Evolutionary conservation across 768 basidiomycete species (phyloP), one percentile per base, ranked within the genome.

Genomic region (Cyclocybe cylindracea): DNA sequence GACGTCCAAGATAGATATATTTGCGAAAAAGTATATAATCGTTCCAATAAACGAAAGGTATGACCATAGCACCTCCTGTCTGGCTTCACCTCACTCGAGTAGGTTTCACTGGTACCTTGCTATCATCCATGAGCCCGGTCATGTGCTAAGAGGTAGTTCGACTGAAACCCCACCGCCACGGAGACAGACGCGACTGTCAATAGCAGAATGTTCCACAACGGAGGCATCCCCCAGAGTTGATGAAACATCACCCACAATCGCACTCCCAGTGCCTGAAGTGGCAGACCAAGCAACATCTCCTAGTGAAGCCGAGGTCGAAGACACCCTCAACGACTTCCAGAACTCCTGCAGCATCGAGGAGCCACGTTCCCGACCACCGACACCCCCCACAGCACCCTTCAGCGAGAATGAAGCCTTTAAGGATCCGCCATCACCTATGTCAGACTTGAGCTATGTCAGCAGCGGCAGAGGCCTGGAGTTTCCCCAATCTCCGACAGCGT

Each of bases 31-130:
- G 63, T 97, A 89, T 62, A 76, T 99, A 56, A 85, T 99, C 43
- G 82, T 99, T 8, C 97, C 97, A 2, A 97, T 99, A 70, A 98
- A 99, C 60, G 97, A 98, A 68, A 77, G 95, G 96, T 97, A 66
- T 10, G 39, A 33, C 18, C 46, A 19, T 2, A 5, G 34, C 36
- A 34, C 32, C 35, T 19, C 14, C 34, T 10, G 29, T 32, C 34
- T 40, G 33, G 35, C 41, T 24, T 4, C 42, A 35, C 35, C 16
- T 39, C 14, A 40, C 41, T 13, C 43, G 50, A 48, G 38, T 57
- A 98, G 96, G 60, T 70, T 92, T 39, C 97, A 99, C 70, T 98
- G 97, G 97, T 98, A 97, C 68, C 82, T 98, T 37, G 95, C 92
- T 11, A 85, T 98, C 55, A 96, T 99, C 58, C 88, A 84, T 66